These are phyloP conservation scores for Globisporangium uncinulatum DNA, from an alignment of 352 stramenopile genomes.

Conservation along the genomic window DNA sequence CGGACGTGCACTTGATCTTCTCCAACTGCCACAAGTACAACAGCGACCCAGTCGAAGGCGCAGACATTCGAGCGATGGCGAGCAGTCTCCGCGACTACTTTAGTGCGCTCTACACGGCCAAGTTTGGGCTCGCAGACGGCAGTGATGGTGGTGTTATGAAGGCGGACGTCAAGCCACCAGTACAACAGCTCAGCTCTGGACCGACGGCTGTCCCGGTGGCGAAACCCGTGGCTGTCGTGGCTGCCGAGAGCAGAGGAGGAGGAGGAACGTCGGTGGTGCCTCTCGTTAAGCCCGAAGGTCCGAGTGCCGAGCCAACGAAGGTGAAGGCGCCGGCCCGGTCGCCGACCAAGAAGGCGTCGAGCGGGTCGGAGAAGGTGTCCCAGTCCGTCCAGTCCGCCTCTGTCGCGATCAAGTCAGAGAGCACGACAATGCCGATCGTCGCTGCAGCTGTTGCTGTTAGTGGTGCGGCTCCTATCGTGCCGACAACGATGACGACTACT, in stretches of 20 bases:
- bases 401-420: slow-evolving; percentile 6
- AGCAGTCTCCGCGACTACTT: slow-evolving; percentile 79
- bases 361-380: background rate
- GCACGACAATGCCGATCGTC: too few species aligned
- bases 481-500: too few species aligned
- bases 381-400: background rate
- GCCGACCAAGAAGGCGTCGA: slow-evolving; percentile 1
- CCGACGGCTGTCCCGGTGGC: background rate
- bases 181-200: slow-evolving; percentile 7
- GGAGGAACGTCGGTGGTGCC: too few species aligned
- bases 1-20: slow-evolving; percentile 84
- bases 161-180: slow-evolving; percentile 11
- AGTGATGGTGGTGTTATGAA: too few species aligned
- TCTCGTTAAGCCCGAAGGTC: slow-evolving; percentile 7
- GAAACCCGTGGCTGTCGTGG: too few species aligned
- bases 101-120: slow-evolving; percentile 64
- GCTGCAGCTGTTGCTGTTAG: too few species aligned
- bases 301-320: slow-evolving; percentile 1
- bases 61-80: slow-evolving; percentile 84
- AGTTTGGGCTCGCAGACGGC: slow-evolving; percentile 28
- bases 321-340: slow-evolving; percentile 4
- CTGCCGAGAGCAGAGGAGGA: too few species aligned
- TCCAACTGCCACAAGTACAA: slow-evolving; percentile 89
- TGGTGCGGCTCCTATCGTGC: too few species aligned
- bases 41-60: slow-evolving; percentile 78